Conservation (phyloP, 2,329 filamentous ascomycete species). For the Lecanicillium sp. region DNA sequence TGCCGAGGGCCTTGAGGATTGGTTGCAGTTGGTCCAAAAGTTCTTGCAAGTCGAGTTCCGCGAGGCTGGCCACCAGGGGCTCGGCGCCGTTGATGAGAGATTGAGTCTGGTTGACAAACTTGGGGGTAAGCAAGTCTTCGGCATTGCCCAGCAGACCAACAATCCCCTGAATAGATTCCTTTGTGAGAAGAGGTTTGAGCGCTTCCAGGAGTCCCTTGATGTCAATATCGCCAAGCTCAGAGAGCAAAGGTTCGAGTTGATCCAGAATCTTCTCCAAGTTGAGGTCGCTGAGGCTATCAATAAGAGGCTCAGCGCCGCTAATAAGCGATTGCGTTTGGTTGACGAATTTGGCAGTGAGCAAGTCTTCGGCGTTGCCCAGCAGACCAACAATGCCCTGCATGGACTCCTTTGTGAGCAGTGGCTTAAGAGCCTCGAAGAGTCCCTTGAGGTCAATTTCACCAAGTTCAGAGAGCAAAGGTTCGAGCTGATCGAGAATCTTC, state of each 20-base stretch:
- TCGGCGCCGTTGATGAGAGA: slow-evolving; percentile 3
- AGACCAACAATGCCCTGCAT: slow-evolving; percentile 11
- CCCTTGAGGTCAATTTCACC: slow-evolving; percentile 7
- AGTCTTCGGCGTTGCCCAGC: slow-evolving; percentile 10
- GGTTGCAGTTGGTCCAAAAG: slow-evolving; percentile 15
- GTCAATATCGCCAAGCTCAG: slow-evolving; percentile 18
- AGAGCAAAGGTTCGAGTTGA: slow-evolving; percentile 15
- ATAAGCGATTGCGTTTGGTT: slow-evolving; percentile 11
- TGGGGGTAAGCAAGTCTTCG: slow-evolving; percentile 18
- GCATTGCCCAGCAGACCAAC: slow-evolving; percentile 23
- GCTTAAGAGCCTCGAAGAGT: slow-evolving; percentile 11
- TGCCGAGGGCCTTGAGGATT: slow-evolving; percentile 15
- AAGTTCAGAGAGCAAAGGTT: slow-evolving; percentile 16
- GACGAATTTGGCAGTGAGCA: slow-evolving; percentile 9
- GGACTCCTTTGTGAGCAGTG: slow-evolving; percentile 4
- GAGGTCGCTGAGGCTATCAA: slow-evolving; percentile 9
- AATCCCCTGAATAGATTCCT: slow-evolving; percentile 23
- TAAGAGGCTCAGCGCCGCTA: slow-evolving; percentile 6
- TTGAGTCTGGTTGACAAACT: slow-evolving; percentile 17
- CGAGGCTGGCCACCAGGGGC: slow-evolving; percentile 15
- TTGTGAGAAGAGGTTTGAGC: slow-evolving; percentile 23
- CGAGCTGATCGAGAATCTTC: slow-evolving; percentile 13
- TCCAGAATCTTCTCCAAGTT: slow-evolving; percentile 11
- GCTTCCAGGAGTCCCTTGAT: slow-evolving; percentile 21
- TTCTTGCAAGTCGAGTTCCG: slow-evolving; percentile 12